Evolutionary conservation across 2,329 filamentous ascomycete species (phyloP), one percentile per base, ranked within the genome.

Genomic region (Fusarium keratoplasticum): DNA sequence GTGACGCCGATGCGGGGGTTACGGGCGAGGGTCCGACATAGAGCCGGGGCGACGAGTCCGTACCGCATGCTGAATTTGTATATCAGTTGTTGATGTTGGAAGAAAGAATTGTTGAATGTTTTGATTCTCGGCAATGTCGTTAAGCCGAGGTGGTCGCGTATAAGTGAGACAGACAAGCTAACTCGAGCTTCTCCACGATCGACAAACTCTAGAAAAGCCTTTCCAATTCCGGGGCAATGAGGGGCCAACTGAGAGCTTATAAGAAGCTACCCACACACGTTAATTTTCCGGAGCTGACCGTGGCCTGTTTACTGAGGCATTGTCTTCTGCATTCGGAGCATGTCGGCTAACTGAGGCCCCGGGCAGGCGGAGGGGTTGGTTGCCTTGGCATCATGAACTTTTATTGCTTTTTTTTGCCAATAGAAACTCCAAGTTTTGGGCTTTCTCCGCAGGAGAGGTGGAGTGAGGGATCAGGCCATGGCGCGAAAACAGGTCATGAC

Each of bases 261-360:
- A 68, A 36, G 59, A 40, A 64, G 10, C 2, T 4, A 2, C 22
- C 33, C 54, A 36, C 22, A 11, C 33, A 40, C 55, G 55, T 58
- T 29, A 58, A 58, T 66, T 67, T 58, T 31, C 38, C 65, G 70
- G 70, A 62, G 36, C 63, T 33, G 31, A 13, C 47, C 44, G 63
- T 58, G 14, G 42, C 14, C 40, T 63, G 66, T 64, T 57, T 55
- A 62, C 61, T 67, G 66, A 67, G 64, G 47, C 14, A 36, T 33
- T 59, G 16, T n/a, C 47, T 54, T 25, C 27, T 20, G 10, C 18
- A 31, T 31, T 72, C 72, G 72, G 72, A 38, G 54, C 22, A 61
- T 64, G 38, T 72, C 70, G 70, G 72, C 59, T 70, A 70, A 64
- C 25, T 20, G 11, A 18, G 52, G n/a, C 35, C 42, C 33, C 72